Evolutionary conservation across 495 filamentous ascomycete genomes (phyloP).

Genomic region (Chlorociboria aeruginascens): DNA sequence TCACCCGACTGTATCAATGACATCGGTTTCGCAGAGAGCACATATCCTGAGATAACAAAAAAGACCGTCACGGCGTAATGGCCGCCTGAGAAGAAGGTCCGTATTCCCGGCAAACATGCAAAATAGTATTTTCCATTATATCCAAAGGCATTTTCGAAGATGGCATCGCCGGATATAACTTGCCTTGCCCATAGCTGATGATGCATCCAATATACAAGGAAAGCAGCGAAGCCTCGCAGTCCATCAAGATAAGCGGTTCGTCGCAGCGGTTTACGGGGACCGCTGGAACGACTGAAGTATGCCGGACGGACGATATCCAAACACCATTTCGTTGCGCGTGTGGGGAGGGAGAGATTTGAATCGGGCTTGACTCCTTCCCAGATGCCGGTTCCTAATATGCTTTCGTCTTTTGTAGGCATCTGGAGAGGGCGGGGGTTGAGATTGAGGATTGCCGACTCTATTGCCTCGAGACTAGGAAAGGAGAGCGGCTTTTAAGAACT

Average conservation of each 20-base stretch:
- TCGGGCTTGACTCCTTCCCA: neutral
- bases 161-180: conserved; percentile 7
- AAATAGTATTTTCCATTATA: conserved; percentile 25
- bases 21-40: conserved; percentile 50
- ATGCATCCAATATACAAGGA: conserved; percentile 37
- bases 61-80: conserved; percentile 60
- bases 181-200: conserved; percentile 12
- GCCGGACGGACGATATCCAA: conserved; percentile 11
- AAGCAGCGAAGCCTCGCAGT: conserved; percentile 40
- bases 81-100: conserved; percentile 45
- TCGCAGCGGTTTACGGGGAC: conserved; percentile 13
- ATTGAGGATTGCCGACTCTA: too few relatives aligned
- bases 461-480: too few relatives aligned
- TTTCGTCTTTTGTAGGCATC: neutral
- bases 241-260: conserved; percentile 42
- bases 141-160: conserved; percentile 28
- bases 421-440: neutral
- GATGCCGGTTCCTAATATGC: neutral
- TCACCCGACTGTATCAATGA: conserved; percentile 39
- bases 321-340: conserved; percentile 1
- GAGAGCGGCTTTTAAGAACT: too few relatives aligned
- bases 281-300: conserved; percentile 4
- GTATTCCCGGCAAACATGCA: conserved; percentile 48
- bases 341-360: neutral
- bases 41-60: conserved; percentile 62